Percentiles rank a stretch among this genome's conserved stretches.
These are phyloP conservation scores for Austroboletus eburneus DNA, from an alignment of 768 basidiomycete genomes.

Conservation along the genomic window DNA sequence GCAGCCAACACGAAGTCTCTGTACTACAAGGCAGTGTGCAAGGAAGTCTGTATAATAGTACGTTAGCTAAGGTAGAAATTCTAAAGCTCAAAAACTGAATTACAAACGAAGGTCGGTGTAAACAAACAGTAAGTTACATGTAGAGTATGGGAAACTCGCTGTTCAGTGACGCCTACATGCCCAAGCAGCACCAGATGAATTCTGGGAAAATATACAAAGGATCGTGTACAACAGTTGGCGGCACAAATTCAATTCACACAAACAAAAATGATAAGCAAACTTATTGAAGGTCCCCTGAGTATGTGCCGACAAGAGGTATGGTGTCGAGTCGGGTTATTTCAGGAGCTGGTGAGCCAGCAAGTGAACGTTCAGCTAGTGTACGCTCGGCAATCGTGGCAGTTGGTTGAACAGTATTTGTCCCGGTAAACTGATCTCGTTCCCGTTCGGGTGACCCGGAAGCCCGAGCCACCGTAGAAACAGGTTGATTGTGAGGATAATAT, in stretches of 20 bases:
- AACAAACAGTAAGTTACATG: conserved; percentile 9
- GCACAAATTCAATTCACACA: neutral
- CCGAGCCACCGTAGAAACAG: conserved; percentile 36
- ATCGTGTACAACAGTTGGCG: conserved; percentile 4
- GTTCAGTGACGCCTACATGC: neutral
- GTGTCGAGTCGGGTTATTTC: conserved; percentile 35
- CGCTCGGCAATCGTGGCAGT: conserved; percentile 40
- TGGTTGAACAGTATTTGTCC: conserved; percentile 39
- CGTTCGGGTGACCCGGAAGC: conserved; percentile 24
- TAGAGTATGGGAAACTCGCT: conserved; percentile 10
- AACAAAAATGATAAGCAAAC: neutral
- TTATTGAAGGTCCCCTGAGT: conserved; percentile 13
- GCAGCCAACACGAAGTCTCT: no score
- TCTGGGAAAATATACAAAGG: conserved; percentile 7
- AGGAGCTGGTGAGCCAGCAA: conserved; percentile 37
- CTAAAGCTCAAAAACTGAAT: neutral
- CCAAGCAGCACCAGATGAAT: neutral
- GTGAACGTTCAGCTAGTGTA: conserved; percentile 39
- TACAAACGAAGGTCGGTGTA: neutral
- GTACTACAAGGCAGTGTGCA: no score
- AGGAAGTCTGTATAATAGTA: no score
- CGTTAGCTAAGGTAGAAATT: no score
- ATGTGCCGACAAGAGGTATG: conserved; percentile 36
- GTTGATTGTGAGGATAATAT: conserved; percentile 86
- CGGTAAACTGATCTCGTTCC: conserved; percentile 27